Base-by-base conservation (phyloP, 2,329 filamentous ascomycete genomes). In the Trichoderma arundinaceum region DNA sequence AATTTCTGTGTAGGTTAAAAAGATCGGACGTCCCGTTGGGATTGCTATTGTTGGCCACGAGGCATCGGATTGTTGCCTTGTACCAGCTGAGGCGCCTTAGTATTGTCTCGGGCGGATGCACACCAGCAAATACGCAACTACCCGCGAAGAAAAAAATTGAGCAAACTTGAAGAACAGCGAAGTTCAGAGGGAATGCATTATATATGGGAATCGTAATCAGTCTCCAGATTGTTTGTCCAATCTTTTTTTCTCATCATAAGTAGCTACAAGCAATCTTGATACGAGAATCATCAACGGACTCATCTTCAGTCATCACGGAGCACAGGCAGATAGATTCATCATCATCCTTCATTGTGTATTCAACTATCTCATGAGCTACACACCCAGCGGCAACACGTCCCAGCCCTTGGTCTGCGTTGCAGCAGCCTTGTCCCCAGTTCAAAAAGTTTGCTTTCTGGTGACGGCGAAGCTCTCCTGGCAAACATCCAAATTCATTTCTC, bases 381-480 rank as follows among this genome's bases (percentile, higher is more conserved):
- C 67, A 62, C 67, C 64, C 68, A 39, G 51, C 41, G 17, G 44
- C 69, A 74, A 73, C 73, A 71, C 73, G 71, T 76, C 74, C 76
- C 78, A 80, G 77, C 77, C 74, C 78, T 79, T 79, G 78, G 77
- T 80, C 71, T 72, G 73, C 74, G 69, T 70, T 52, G 52, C 51
- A 33, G 33, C 64, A 44, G 38, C 57, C 41, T 12, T 39, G 46
- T 39, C 49, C 66, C 67, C 56, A 10, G n/a, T 9, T 33, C 9
- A 32, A 44, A 46, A 58, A 48, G 56, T 52, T 66, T 66, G 46
- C 49, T 56, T 43, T 38, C 41, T 22, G 28, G 33, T 17, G 32
- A 22, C 8, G 28, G 35, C 33, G 28, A 15, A 43, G 41, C 64
- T 48, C 49, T 22, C 51, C 51, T n/a, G n/a, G 44, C 44, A 56